Evolutionary conservation across 2,329 filamentous ascomycete species (phyloP), one percentile per base, ranked within the genome.

Genomic region (Truncatella angustata): DNA sequence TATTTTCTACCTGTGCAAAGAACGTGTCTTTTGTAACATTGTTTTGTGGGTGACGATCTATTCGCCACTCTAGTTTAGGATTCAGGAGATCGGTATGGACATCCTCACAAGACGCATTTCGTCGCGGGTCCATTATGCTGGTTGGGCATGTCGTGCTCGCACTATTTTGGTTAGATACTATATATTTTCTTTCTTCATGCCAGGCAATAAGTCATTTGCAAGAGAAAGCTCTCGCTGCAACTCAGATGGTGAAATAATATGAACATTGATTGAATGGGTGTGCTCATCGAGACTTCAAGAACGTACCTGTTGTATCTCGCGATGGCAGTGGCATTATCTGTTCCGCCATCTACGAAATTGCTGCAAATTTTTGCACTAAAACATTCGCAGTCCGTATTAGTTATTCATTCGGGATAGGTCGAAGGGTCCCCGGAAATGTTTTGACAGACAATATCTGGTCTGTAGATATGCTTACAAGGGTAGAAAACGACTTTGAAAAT

Each of bases 271-370:
- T 20, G n/a, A 10, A 43, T 21, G 18, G n/a, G n/a, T n/a, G n/a
- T n/a, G n/a, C n/a, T 4, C 16, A 20, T 5, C n/a, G 24, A 23
- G 40, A 21, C 11, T 2, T 4, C 16, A 10, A 23, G 18, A 20
- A 46, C 43, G 28, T 3, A 46, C 43, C 43, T 32, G 18, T 60
- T 55, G 50, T 66, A 67, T 32, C 61, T 55, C 14, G 66, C 49
- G 30, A 68, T 63, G 35, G 56, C 64, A 11, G 55, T 59, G 16
- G 54, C 54, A 35, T 62, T 51, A 32, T 60, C 58, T 12, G 57
- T 51, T 16, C 46, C 49, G n/a, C 12, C 10, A 14, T 26, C 36
- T 14, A 21, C 24, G 46, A 52, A 54, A 9, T 50, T 39, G 48
- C 49, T 51, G 44, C 58, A 62, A 6, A 20, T 51, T 6, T 16